These are phyloP conservation scores for Lathyrus sativus DNA, from an alignment of 306 rosid genomes.

Conservation along the genomic window DNA sequence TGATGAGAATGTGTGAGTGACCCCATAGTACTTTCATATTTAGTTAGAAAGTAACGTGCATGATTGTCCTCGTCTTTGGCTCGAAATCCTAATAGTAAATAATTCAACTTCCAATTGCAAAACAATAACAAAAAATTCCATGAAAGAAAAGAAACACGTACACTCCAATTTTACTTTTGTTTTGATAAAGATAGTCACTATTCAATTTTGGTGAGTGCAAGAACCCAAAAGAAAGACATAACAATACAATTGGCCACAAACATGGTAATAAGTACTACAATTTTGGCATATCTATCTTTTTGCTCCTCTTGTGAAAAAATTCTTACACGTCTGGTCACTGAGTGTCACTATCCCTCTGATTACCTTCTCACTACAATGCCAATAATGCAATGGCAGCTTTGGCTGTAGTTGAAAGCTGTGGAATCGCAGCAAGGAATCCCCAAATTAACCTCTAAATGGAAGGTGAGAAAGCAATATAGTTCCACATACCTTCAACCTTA, in stretches of 20 bases:
- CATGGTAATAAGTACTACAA: not conserved
- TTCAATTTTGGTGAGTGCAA: not conserved
- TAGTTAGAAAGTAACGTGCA: constrained; percentile 17
- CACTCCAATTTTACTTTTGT: not conserved
- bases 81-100: not conserved
- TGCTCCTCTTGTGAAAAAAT: constrained; percentile 5
- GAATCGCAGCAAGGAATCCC: constrained; percentile 34
- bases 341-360: constrained; percentile 30
- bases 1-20: constrained; percentile 13
- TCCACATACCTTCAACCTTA: constrained; percentile 1
- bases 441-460: constrained; percentile 25
- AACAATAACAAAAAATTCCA: not conserved
- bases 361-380: constrained; percentile 30
- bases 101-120: constrained; percentile 6
- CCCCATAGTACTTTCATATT: constrained; percentile 3
- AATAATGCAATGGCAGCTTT: constrained; percentile 41
- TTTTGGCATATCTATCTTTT: constrained; percentile 21
- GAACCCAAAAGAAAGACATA: constrained; percentile 11
- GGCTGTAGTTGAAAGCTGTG: constrained; percentile 28
- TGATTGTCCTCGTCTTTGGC: constrained; percentile 13
- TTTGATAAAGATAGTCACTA: not conserved
- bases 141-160: not conserved
- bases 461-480: constrained; percentile 4
- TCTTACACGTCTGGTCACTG: constrained; percentile 25
- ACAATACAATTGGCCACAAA: not conserved